Evolutionary conservation across 768 basidiomycete genomes (phyloP), one percentile per base, ranked within the genome.

Genomic region (Suillus hirtellus): DNA sequence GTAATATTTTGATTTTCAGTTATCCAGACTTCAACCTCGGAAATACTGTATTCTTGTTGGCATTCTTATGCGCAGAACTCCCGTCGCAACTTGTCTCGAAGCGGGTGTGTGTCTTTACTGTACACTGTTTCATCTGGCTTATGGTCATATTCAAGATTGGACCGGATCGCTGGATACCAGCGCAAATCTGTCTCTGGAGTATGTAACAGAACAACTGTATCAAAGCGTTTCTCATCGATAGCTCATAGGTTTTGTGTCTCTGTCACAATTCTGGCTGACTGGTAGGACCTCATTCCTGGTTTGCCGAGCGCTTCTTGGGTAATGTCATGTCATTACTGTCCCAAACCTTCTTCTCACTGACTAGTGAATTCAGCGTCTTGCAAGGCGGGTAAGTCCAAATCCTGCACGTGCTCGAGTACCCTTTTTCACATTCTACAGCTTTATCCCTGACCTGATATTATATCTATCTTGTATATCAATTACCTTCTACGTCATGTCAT

Each of bases 51-150:
- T 84, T 82, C 67, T 80, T 80, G 24, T 68, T 86, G 1, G 63
- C 82, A 10, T 87, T 86, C 69, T 70, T 86, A 24, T 76, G 71
- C 44, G 85, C 86, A 0, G 87, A 88, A 66, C 71, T 89, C 17
- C 87, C 88, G 9, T 87, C 86, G 11, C 86, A 88, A 62, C 73
- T 88, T 15, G 73, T 88, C 47, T 86, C 85, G 1, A 89, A 89
- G 71, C 78, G 81, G 11, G 80, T 87, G 46, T 50, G 78, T 70
- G 1, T 17, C 15, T 46, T 10, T 17, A 21, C 59, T n/a, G 12
- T 53, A 21, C 38, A 40, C 40, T 50, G 2, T 43, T 31, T 63
- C 31, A 5, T 8, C 10, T 56, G 31, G 15, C 49, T 21, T 42
- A 31, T n/a, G 38, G 24, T 67, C 12, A 53, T 62, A 21, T 17